Conservation (phyloP, 306 rosid genomes). For the Prosopis cineraria region DNA sequence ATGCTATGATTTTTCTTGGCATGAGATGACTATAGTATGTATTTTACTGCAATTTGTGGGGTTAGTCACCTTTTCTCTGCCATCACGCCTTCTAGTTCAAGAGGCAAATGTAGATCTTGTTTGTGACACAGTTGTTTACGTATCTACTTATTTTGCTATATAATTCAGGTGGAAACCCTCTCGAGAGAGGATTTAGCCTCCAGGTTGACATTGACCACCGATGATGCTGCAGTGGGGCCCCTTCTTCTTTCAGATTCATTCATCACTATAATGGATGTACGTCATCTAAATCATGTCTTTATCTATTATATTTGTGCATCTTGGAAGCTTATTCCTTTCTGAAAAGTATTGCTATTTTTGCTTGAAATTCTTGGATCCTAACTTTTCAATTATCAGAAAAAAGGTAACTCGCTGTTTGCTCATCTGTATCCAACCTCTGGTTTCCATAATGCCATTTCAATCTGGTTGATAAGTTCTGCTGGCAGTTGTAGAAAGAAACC, state of each 20-base stretch:
- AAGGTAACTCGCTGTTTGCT: neutral
- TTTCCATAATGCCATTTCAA: neutral
- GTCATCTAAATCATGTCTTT: constrained; percentile 43
- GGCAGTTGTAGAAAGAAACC: neutral
- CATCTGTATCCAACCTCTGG: neutral
- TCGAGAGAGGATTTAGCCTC: constrained; percentile 94
- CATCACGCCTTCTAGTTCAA: constrained; percentile 12
- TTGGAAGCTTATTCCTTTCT: constrained; percentile 18
- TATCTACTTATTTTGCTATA: neutral
- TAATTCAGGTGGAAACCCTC: constrained; percentile 84
- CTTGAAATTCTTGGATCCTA: constrained; percentile 5
- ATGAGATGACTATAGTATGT: neutral
- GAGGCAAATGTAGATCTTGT: constrained; percentile 9
- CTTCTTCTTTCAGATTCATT: constrained; percentile 72
- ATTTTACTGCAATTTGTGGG: neutral
- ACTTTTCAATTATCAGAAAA: constrained; percentile 14
- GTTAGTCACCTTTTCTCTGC: constrained; percentile 13
- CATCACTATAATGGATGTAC: constrained; percentile 96
- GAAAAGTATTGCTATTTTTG: neutral
- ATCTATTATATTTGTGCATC: constrained; percentile 20
- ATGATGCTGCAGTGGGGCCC: constrained; percentile 82
- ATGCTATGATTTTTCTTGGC: constrained; percentile 15
- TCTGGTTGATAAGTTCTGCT: constrained; percentile 26
- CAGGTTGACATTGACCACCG: constrained; percentile 88
- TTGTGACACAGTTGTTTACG: neutral